Base-by-base conservation (phyloP, 1,284 basidiomycete species). In the Trichosporon ovoides region DNA sequence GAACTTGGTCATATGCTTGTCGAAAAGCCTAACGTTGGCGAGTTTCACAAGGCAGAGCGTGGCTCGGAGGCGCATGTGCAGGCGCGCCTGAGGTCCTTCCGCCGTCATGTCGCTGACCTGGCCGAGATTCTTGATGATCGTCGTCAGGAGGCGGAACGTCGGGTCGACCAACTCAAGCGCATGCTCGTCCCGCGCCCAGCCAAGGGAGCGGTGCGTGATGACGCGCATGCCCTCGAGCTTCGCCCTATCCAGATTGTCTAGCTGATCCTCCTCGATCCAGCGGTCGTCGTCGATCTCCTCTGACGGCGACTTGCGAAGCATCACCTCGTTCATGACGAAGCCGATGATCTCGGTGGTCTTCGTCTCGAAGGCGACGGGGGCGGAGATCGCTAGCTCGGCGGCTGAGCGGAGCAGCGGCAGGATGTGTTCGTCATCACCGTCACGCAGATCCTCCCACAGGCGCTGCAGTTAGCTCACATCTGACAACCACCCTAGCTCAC, bases 1-100 rank as follows among this genome's bases (percentile, higher is more conserved):
- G 68, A 84, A 83, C 14, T 78, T 78, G 14, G 80, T 68, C 16
- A 92, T 82, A 4, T 81, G 81, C 31, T 80, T 79, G n/a, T 84
- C 82, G 71, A 85, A 94, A 0, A 69, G 71, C 18, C 82, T 79
- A 13, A 86, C 80, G 0, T 85, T 82, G 0, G 87, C 85, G 10
- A 99, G 80, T 72, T 93, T 91, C 43, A 97, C 76, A 50, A 98
- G 71, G 1, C 88, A 91, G 9, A 86, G 77, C 0, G 88, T 87
- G 0, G 93, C 91, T 67, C 89, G 85, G 28, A 96, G 76, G 18
- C 94, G 83, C 76, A 98, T 65, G 35, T 81, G 77, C 13, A 72
- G 69, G 6, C 67, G 63, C 1, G 69, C 66, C 20, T 49, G 55
- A 3, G 70, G 72, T n/a, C 73, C 84, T 66, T 91, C 89, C 2